These are phyloP conservation scores for Globisporangium nodosum DNA, from an alignment of 352 stramenopile species.

Conservation along the genomic window DNA sequence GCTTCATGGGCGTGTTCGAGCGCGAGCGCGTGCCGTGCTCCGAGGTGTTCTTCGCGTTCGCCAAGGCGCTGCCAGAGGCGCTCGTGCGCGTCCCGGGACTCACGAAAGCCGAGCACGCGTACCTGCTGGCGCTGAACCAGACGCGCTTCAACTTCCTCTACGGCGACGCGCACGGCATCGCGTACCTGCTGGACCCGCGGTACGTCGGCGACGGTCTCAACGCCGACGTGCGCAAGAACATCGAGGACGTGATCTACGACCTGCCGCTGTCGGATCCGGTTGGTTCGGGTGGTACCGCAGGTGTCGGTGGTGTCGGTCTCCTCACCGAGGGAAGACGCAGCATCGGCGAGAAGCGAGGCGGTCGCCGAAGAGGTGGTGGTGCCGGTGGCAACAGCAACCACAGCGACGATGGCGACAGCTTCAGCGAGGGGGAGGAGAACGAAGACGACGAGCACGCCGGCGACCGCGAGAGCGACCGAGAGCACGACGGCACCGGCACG, in stretches of 20 bases:
- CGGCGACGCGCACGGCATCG: slow-evolving; percentile 5
- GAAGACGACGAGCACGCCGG: too few relatives aligned
- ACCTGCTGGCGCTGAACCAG: slow-evolving; percentile 19
- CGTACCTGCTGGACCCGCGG: slow-evolving; percentile 4
- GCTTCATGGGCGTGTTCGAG: slow-evolving; percentile 7
- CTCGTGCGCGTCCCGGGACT: slow-evolving; percentile 10
- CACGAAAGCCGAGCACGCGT: slow-evolving; percentile 6
- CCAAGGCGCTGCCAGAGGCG: slow-evolving; percentile 18
- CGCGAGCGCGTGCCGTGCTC: slow-evolving; percentile 16
- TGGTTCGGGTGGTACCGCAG: too few relatives aligned
- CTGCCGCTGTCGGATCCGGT: slow-evolving; percentile 5
- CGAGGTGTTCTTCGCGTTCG: slow-evolving; percentile 26
- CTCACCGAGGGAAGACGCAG: too few relatives aligned
- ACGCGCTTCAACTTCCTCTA: slow-evolving; percentile 15
- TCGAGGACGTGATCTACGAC: slow-evolving; percentile 23
- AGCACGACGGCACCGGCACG: not conserved
- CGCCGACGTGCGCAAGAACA: slow-evolving; percentile 19
- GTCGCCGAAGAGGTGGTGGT: not conserved
- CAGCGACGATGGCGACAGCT: not conserved
- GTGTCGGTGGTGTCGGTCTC: not conserved
- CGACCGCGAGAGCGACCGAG: too few relatives aligned
- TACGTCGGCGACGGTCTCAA: slow-evolving; percentile 11
- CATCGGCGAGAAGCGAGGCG: too few relatives aligned
- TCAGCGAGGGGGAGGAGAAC: too few relatives aligned
- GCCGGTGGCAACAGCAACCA: not conserved